Percentiles rank a stretch among this genome's conserved stretches.
These are phyloP conservation scores for Trypanosoma vivax DNA, from an alignment of 208 protist species.

Conservation along the genomic window DNA sequence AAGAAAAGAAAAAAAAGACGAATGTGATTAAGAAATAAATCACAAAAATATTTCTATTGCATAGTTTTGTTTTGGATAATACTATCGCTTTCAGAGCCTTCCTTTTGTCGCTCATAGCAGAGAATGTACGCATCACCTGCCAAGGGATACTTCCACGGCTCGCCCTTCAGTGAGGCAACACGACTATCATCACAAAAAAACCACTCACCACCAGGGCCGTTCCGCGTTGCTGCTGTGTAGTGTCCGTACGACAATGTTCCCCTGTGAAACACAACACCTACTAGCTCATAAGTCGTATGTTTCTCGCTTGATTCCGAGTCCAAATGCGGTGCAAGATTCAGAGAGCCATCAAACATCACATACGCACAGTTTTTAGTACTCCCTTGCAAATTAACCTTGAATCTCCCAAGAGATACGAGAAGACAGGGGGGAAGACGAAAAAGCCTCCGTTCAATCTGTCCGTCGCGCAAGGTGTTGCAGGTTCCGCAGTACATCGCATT, in stretches of 20 bases:
- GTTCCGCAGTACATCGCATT: conserved; percentile 65
- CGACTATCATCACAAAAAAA: conserved; percentile 70
- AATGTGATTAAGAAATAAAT: not conserved
- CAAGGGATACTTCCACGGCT: conserved; percentile 7
- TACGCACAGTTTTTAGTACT: conserved; percentile 64
- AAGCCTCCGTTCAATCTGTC: conserved; percentile 38
- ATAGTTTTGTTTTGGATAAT: not conserved
- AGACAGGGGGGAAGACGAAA: conserved; percentile 72
- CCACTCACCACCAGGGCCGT: conserved; percentile 49
- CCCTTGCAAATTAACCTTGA: conserved; percentile 51
- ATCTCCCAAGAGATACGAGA: conserved; percentile 73
- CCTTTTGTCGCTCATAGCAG: conserved; percentile 52
- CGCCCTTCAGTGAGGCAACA: conserved; percentile 20
- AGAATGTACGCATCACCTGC: conserved; percentile 62
- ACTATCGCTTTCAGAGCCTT: not conserved
- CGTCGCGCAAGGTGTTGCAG: conserved; percentile 60
- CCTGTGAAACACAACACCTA: conserved; percentile 70
- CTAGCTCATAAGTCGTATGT: conserved; percentile 49
- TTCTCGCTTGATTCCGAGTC: conserved; percentile 30
- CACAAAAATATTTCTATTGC: conserved; percentile 3
- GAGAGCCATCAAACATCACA: conserved; percentile 41
- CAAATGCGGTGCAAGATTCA: conserved; percentile 58
- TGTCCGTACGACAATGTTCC: conserved; percentile 74
- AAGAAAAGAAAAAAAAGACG: conserved; percentile 1
- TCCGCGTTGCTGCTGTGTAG: conserved; percentile 66